Percentiles rank a stretch among this genome's conserved stretches.
Evolutionary conservation across 805 yeast genomes (phyloP).

Genomic region (Naumovozyma castellii): DNA sequence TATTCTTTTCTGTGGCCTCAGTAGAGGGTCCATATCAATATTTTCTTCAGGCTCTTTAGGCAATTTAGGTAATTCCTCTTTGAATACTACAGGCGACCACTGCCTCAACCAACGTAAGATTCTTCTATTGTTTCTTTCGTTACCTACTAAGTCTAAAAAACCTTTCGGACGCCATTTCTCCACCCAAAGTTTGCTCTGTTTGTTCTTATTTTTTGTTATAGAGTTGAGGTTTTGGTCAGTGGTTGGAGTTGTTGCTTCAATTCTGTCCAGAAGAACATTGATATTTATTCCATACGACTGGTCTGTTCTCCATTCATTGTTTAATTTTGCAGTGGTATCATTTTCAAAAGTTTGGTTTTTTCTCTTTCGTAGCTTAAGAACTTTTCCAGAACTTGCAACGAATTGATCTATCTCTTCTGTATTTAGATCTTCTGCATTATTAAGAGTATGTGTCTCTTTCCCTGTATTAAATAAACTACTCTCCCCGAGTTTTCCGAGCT

Average conservation of each 20-base stretch:
- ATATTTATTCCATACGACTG: conserved; percentile 33
- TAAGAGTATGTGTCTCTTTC: background rate
- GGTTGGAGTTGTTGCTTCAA: conserved; percentile 17
- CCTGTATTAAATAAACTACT: background rate
- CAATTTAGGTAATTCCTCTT: conserved; percentile 31
- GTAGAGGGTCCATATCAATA: conserved; percentile 36
- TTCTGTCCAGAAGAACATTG: conserved; percentile 28
- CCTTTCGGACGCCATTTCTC: conserved; percentile 60
- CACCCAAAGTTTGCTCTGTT: conserved; percentile 33
- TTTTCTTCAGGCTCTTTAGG: conserved; percentile 5
- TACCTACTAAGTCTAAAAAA: conserved; percentile 62
- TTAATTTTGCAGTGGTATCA: background rate
- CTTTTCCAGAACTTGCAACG: conserved; percentile 2
- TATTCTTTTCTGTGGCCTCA: conserved; percentile 53
- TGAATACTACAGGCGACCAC: conserved; percentile 55
- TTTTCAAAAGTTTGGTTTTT: too few relatives aligned
- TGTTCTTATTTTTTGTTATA: background rate
- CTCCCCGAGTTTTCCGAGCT: background rate
- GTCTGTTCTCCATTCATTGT: conserved; percentile 18
- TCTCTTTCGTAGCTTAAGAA: background rate
- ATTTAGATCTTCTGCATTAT: background rate
- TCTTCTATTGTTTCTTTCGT: conserved; percentile 51
- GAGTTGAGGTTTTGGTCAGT: too few relatives aligned
- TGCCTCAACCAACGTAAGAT: conserved; percentile 55
- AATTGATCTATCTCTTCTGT: conserved; percentile 1